Base-by-base conservation (phyloP, 116 monocot species). In the Trichopus zeylanicus region DNA sequence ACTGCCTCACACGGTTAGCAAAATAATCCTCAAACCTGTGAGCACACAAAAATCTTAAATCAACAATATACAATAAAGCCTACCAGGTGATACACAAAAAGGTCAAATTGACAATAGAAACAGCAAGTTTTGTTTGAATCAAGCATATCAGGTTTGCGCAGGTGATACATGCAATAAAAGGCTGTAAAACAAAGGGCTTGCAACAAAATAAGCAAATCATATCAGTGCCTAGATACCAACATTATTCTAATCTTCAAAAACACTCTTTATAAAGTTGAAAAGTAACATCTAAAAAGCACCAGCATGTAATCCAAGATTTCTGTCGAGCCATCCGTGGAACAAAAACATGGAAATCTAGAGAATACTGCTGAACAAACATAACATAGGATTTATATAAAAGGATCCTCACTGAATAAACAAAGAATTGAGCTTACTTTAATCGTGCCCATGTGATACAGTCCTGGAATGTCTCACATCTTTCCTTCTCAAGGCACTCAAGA, bases 21-120 rank as follows among this genome's bases (percentile, higher is more conserved):
- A 70, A 79, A 37, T 79, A 79, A 26, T 79, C 79, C 53, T 79
- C 79, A 66, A 79, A 79, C 61, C 79, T 79, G 55, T 6, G 20
- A 34, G 26, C 24, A 46, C 24, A 46, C 15, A 26, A 23, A 22
- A 18, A 62, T 26, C 5, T 42, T n/a, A 42, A 42, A n/a, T 42
- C 42, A 42, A 42, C 42, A 42, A 42, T 42, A 42, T 15, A 13
- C n/a, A 3, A 42, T 42, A n/a, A n/a, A 42, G 42, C 42, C n/a
- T 42, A 42, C 42, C 7, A 42, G n/a, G 32, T 5, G 42, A 42
- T 42, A 2, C 42, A 42, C 13, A 42, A 42, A 42, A 42, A 42
- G 0, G 16, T 3, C 12, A 16, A n/a, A 42, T 42, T 42, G 12
- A n/a, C n/a, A n/a, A n/a, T n/a, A n/a, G n/a, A n/a, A n/a, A n/a